These are phyloP conservation scores for Vigna radiata DNA, from an alignment of 306 rosid species.

Conservation along the genomic window DNA sequence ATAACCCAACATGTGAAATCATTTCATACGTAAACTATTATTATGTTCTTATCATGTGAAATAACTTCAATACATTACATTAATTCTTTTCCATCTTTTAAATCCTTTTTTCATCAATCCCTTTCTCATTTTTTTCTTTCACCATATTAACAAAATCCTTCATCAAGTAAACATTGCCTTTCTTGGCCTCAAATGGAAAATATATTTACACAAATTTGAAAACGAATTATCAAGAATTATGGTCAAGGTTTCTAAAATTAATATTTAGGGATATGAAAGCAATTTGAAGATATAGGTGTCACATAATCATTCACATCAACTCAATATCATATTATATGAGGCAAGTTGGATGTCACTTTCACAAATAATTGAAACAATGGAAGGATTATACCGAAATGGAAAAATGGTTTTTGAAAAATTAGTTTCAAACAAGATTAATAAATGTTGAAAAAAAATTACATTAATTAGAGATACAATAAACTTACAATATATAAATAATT, in stretches of 20 bases:
- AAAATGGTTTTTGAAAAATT: background rate
- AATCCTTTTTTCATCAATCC: background rate
- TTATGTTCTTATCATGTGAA: background rate
- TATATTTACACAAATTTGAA: too few relatives aligned
- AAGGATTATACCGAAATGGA: background rate
- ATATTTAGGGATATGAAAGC: background rate
- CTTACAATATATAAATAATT: too few relatives aligned
- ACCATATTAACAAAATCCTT: background rate
- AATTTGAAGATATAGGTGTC: background rate
- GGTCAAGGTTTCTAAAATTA: background rate
- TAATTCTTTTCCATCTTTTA: background rate
- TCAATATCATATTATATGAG: background rate
- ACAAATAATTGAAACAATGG: background rate
- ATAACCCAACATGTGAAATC: background rate
- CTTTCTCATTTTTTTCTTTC: background rate
- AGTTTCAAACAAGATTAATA: background rate
- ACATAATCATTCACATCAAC: background rate
- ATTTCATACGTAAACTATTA: background rate
- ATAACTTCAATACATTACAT: background rate
- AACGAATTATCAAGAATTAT: background rate
- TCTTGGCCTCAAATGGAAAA: background rate
- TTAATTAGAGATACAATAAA: too few relatives aligned
- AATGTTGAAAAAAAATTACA: too few relatives aligned
- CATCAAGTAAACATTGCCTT: background rate
- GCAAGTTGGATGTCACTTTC: conserved; percentile 11